phyloP scores from a whole-genome alignment of 805 yeast species.

The Spathaspora girioi region DNA sequence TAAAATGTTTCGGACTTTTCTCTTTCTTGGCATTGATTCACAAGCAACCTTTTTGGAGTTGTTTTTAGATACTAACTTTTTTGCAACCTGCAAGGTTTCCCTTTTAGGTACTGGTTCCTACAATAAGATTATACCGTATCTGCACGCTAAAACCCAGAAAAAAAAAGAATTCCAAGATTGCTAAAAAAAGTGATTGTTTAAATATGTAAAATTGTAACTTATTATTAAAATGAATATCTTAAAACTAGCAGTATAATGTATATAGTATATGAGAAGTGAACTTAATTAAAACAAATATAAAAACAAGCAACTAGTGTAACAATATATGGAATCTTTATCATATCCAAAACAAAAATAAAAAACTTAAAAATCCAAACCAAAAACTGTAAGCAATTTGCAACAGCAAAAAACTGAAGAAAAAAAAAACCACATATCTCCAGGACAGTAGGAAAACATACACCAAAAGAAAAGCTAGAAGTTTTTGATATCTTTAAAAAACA shows the following conservation, averaged over 20 bases:
- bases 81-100: not conserved
- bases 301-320: not conserved
- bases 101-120: not conserved
- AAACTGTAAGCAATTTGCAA: not conserved
- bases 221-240: not conserved
- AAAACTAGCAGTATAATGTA: not conserved
- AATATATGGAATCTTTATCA: not conserved
- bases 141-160: no score
- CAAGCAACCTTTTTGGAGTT: no score
- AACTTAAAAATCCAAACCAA: not conserved
- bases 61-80: not conserved
- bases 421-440: not conserved
- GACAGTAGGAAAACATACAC: not conserved
- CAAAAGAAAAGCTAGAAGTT: not conserved
- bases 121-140: not conserved
- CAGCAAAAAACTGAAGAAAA: not conserved
- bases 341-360: not conserved
- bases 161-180: not conserved
- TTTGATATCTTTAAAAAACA: not conserved
- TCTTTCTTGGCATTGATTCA: not conserved
- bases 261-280: not conserved
- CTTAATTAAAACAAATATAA: not conserved
- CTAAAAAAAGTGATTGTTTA: not conserved
- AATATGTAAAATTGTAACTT: not conserved
- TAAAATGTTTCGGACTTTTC: not conserved